Percentiles rank a stretch among this genome's conserved stretches.
Evolutionary conservation across 352 stramenopile species (phyloP).

Genomic region (Phytopythium sindhum): DNA sequence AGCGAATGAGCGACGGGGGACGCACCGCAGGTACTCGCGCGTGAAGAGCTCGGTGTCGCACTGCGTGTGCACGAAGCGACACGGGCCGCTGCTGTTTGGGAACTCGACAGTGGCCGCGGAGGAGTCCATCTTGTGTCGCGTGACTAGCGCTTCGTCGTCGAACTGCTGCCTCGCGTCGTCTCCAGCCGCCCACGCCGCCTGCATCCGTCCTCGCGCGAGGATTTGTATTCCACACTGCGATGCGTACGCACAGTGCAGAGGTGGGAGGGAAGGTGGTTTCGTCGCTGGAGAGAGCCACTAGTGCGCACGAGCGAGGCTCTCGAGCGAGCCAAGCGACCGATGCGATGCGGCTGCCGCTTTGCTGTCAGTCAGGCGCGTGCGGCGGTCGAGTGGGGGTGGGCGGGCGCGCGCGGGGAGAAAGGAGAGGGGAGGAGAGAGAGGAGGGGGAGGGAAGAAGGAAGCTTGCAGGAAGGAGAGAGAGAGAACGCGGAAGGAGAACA

Average conservation of each 20-base stretch:
- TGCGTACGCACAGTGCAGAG: neutral
- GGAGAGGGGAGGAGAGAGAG: neutral
- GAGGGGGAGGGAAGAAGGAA: neutral
- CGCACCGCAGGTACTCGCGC: constrained; percentile 67
- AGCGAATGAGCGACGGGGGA: neutral
- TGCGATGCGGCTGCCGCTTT: neutral
- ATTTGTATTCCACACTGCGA: neutral
- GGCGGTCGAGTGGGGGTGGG: neutral
- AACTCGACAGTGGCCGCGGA: neutral
- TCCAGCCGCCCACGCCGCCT: neutral
- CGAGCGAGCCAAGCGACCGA: neutral
- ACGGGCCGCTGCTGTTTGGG: constrained; percentile 7
- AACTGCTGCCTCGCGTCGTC: neutral
- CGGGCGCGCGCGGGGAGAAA: neutral
- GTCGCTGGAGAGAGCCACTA: too few species aligned
- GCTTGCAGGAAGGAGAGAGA: constrained; percentile 4
- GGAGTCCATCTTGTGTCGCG: neutral
- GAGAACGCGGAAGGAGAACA: neutral
- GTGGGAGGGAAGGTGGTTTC: too few species aligned
- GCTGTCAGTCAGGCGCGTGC: neutral
- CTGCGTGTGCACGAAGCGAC: constrained; percentile 63
- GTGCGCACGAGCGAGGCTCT: too few species aligned
- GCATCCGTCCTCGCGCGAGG: neutral
- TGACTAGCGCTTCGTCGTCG: neutral
- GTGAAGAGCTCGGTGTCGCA: constrained; percentile 76